A percentile compares a stretch with the other conserved stretches of the same genome.
These are phyloP conservation scores for Mycena rosella DNA, from an alignment of 768 basidiomycete genomes.

Conservation along the genomic window DNA sequence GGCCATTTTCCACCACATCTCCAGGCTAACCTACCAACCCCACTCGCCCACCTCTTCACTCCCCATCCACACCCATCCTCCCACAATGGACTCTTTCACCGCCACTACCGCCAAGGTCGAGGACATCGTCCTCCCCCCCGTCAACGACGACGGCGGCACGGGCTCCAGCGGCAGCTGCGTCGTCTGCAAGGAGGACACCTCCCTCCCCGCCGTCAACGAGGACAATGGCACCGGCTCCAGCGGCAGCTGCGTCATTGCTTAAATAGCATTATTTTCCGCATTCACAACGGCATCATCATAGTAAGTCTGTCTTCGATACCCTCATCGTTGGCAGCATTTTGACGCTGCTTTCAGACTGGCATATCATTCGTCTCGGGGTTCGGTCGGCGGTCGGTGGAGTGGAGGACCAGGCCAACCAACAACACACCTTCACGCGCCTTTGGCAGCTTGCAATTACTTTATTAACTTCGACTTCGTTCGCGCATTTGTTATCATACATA, in stretches of 20 bases:
- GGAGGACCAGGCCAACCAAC: background rate
- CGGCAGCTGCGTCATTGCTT: constrained; percentile 29
- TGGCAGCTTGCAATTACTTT: constrained; percentile 19
- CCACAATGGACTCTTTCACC: constrained; percentile 29
- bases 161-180: constrained; percentile 20
- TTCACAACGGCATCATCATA: constrained; percentile 1
- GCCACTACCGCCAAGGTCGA: constrained; percentile 4
- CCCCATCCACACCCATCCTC: constrained; percentile 22
- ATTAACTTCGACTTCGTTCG: constrained; percentile 21
- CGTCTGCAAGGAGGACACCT: constrained; percentile 30
- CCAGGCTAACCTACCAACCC: constrained; percentile 12
- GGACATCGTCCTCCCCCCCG: constrained; percentile 20
- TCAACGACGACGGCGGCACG: constrained; percentile 21
- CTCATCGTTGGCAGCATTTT: background rate
- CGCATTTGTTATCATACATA: constrained; percentile 1
- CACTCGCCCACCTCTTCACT: background rate
- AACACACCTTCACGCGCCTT: constrained; percentile 12
- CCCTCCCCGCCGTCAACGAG: constrained; percentile 23
- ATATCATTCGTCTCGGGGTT: constrained; percentile 17
- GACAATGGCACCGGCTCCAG: constrained; percentile 7
- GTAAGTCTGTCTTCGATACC: background rate
- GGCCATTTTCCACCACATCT: too few species aligned
- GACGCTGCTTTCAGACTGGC: constrained; percentile 1
- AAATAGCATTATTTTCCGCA: background rate
- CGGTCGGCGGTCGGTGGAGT: background rate